Conservation (phyloP, 2,329 filamentous ascomycete species). For the Cercospora sp. region DNA sequence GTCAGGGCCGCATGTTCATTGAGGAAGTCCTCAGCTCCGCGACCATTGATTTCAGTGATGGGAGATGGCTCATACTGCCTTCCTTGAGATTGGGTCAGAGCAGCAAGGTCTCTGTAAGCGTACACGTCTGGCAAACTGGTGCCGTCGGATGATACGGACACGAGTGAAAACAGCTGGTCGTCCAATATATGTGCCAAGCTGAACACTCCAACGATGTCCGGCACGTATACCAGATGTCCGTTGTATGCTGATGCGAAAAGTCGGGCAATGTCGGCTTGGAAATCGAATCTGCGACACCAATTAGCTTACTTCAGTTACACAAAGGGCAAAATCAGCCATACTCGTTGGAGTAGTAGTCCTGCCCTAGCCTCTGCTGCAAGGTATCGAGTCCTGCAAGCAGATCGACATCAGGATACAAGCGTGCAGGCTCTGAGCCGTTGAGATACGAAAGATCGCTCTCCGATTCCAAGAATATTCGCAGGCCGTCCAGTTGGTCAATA, state of each 20-base stretch:
- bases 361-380: slow-evolving; percentile 37
- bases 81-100: slow-evolving; percentile 1
- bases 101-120: slow-evolving; percentile 32
- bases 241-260: slow-evolving; percentile 43
- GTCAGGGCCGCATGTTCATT: slow-evolving; percentile 36
- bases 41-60: slow-evolving; percentile 42
- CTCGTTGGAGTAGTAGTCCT: slow-evolving; percentile 40
- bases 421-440: slow-evolving; percentile 39
- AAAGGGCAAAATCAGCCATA: slow-evolving; percentile 28
- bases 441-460: slow-evolving; percentile 45
- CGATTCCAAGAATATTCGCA: slow-evolving; percentile 35
- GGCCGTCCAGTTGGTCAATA: slow-evolving; percentile 8
- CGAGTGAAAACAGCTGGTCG: slow-evolving; percentile 1
- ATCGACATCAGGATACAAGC: slow-evolving; percentile 42
- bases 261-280: slow-evolving; percentile 41
- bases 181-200: slow-evolving; percentile 35
- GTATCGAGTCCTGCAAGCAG: slow-evolving; percentile 41
- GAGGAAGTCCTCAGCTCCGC: slow-evolving; percentile 39
- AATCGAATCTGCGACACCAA: slow-evolving; percentile 30
- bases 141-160: slow-evolving; percentile 40
- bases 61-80: slow-evolving; percentile 32
- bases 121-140: slow-evolving; percentile 41
- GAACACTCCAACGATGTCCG: slow-evolving; percentile 42
- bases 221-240: slow-evolving; percentile 43
- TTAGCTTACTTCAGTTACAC: background rate